phyloP scores from a whole-genome alignment of 2,329 filamentous ascomycete genomes.

The Tolypocladium pustulatum region DNA sequence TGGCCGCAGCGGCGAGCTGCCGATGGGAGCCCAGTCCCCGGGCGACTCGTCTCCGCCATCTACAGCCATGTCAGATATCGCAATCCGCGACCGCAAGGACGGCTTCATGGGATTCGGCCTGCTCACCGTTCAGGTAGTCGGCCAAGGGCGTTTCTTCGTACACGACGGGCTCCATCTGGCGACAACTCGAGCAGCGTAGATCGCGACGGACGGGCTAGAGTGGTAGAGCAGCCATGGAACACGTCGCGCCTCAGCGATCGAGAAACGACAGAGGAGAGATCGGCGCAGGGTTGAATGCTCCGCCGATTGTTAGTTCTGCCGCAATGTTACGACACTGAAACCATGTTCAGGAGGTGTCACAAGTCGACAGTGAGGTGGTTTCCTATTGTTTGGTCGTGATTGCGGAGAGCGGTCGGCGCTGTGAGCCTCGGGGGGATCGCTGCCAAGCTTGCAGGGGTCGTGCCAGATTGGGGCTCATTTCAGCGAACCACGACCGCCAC shows the following conservation, averaged over 20 bases:
- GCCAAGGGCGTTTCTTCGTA: slow-evolving; percentile 81
- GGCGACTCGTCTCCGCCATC: slow-evolving; percentile 39
- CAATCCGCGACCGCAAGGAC: background rate
- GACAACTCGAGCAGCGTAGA: slow-evolving; percentile 14
- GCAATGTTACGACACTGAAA: background rate
- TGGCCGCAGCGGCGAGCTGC: slow-evolving; percentile 21
- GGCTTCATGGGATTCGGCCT: background rate
- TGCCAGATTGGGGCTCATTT: background rate
- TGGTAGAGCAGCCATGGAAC: slow-evolving; percentile 13
- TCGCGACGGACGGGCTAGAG: slow-evolving; percentile 14
- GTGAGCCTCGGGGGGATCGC: background rate
- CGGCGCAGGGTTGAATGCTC: background rate
- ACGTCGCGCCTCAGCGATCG: background rate
- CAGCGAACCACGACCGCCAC: background rate
- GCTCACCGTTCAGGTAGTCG: slow-evolving; percentile 74
- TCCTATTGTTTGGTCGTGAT: background rate
- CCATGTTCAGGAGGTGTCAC: background rate
- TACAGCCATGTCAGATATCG: slow-evolving; percentile 8
- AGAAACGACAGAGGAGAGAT: background rate
- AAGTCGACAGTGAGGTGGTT: background rate
- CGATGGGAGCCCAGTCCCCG: slow-evolving; percentile 33
- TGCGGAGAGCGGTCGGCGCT: background rate
- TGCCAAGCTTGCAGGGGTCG: background rate
- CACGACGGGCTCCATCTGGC: slow-evolving; percentile 69
- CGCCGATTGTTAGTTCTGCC: background rate